Conservation (phyloP, 2,329 filamentous ascomycete genomes). For the Capronia coronata region DNA sequence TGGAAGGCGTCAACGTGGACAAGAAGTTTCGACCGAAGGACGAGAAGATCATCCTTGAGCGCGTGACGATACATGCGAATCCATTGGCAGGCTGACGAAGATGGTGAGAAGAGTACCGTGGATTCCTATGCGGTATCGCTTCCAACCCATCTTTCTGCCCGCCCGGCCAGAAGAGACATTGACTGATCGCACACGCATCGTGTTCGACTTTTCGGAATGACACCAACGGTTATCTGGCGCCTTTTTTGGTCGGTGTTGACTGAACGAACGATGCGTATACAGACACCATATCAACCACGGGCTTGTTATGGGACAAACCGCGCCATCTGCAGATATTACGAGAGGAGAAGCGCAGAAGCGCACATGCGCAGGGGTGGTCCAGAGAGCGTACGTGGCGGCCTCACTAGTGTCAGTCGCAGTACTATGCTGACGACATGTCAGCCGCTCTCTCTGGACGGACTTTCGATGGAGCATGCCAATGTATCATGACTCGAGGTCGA, state of each 20-base stretch:
- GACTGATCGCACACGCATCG: not conserved
- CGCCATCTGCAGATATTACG: no score
- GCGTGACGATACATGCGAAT: slow-evolving; percentile 58
- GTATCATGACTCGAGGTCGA: not conserved
- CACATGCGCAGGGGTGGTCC: not conserved
- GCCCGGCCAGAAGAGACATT: not conserved
- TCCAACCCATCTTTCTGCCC: not conserved
- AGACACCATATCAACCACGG: no score
- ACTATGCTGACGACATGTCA: not conserved
- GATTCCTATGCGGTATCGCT: not conserved
- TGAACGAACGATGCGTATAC: no score
- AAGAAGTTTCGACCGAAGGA: slow-evolving; percentile 53
- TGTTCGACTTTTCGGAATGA: no score
- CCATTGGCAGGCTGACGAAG: slow-evolving; percentile 51
- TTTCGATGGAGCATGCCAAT: not conserved
- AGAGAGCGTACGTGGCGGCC: not conserved
- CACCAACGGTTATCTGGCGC: no score
- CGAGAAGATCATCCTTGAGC: slow-evolving; percentile 50
- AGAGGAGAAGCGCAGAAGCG: not conserved
- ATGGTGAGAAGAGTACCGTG: not conserved
- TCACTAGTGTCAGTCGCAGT: not conserved
- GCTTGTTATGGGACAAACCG: no score
- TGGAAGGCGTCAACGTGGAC: slow-evolving; percentile 54
- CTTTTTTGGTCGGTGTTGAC: no score
- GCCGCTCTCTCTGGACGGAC: not conserved